Evolutionary conservation across 1,284 basidiomycete genomes (phyloP).

Genomic region (Anthracocystis panici-leucophaei): DNA sequence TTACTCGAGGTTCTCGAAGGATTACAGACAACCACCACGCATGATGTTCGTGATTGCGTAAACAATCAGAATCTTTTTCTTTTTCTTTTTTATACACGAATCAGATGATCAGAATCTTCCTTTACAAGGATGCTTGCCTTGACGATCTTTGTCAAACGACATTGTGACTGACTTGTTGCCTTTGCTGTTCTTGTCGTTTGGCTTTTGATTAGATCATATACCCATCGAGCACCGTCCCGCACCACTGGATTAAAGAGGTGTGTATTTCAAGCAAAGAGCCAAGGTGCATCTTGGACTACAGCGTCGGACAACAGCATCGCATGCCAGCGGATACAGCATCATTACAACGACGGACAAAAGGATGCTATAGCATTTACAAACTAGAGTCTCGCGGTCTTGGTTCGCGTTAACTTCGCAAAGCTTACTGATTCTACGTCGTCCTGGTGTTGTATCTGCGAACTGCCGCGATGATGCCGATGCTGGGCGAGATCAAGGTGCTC

Average conservation of each 20-base stretch:
- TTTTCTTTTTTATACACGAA: slow-evolving; percentile 56
- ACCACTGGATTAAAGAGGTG: slow-evolving; percentile 1
- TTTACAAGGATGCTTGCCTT: background rate
- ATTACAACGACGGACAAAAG: slow-evolving; percentile 28
- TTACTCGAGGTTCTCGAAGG: slow-evolving; percentile 12
- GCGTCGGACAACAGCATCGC: slow-evolving; percentile 1
- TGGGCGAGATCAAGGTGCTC: slow-evolving; percentile 3
- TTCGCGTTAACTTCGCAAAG: slow-evolving; percentile 62
- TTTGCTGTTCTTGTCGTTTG: background rate
- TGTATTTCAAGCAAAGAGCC: background rate
- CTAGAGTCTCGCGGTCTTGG: slow-evolving; percentile 67
- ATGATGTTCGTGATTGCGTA: slow-evolving; percentile 54
- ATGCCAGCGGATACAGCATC: slow-evolving; percentile 9
- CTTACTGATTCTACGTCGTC: slow-evolving; percentile 50
- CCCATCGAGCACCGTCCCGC: background rate
- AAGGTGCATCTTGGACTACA: background rate
- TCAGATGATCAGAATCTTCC: slow-evolving; percentile 43
- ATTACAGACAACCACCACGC: slow-evolving; percentile 44
- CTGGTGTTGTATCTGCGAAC: background rate
- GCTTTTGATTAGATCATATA: too few relatives aligned
- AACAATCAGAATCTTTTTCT: slow-evolving; percentile 43
- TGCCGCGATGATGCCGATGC: background rate
- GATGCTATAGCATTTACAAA: slow-evolving; percentile 60
- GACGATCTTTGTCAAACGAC: background rate
- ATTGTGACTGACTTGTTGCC: slow-evolving; percentile 6